phyloP scores from a whole-genome alignment of 1,284 basidiomycete genomes.

The Sphaerobolus stellatus region DNA sequence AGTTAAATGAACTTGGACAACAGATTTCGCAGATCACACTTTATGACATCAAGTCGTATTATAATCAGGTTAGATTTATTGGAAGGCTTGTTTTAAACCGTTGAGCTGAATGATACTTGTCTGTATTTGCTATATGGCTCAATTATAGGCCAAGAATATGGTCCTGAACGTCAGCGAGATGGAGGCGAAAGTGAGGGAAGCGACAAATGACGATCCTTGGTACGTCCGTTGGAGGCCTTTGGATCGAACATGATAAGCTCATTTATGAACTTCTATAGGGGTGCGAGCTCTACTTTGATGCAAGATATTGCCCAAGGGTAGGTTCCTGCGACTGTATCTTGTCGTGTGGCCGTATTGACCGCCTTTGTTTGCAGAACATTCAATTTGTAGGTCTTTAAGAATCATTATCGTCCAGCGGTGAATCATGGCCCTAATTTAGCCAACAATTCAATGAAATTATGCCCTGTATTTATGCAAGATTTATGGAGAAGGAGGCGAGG shows the following conservation, averaged over 20 bases:
- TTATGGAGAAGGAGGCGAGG: constrained; percentile 96
- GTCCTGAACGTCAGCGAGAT: constrained; percentile 96
- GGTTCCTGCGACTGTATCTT: constrained; percentile 28
- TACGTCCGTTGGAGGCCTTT: constrained; percentile 38
- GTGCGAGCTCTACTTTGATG: constrained; percentile 97
- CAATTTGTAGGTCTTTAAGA: constrained; percentile 71
- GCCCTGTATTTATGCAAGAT: constrained; percentile 93
- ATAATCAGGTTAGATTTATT: constrained; percentile 73
- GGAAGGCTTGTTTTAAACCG: not conserved
- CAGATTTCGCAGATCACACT: constrained; percentile 75
- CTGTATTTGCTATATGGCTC: not conserved
- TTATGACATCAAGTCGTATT: constrained; percentile 93
- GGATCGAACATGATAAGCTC: constrained; percentile 12
- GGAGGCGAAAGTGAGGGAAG: constrained; percentile 96
- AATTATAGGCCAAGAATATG: constrained; percentile 78
- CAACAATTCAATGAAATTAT: constrained; percentile 99
- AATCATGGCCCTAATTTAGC: constrained; percentile 40
- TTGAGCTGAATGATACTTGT: constrained; percentile 1
- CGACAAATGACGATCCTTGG: constrained; percentile 99
- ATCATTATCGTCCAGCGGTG: not conserved
- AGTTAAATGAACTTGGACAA: constrained; percentile 63
- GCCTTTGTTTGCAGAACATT: constrained; percentile 61
- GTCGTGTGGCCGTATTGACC: not conserved
- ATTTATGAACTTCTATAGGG: constrained; percentile 53
- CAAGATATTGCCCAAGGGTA: constrained; percentile 96